Conservation (phyloP, 1,284 basidiomycete genomes). For the Ceratobasidium sp. region DNA sequence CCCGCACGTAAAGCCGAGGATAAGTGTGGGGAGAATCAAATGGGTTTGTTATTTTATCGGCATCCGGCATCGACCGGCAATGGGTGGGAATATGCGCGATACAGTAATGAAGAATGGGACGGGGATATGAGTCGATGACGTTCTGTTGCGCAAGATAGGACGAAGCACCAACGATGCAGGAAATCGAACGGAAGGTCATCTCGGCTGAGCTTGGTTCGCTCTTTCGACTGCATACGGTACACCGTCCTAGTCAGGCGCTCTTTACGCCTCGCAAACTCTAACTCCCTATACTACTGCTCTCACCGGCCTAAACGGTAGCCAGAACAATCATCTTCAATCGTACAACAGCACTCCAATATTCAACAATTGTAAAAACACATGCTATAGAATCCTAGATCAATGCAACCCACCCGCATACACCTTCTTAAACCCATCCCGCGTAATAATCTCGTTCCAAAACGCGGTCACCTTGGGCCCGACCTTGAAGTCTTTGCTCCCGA, state of each 20-base stretch:
- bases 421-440: conserved; percentile 58
- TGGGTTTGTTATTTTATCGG: conserved; percentile 25
- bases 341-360: neutral
- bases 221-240: no score
- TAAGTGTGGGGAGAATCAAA: conserved; percentile 38
- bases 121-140: neutral
- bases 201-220: neutral
- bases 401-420: conserved; percentile 51
- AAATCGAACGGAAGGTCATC: neutral
- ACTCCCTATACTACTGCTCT: neutral
- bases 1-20: conserved; percentile 1
- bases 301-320: neutral
- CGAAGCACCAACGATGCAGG: neutral
- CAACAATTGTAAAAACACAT: neutral
- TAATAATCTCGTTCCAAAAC: conserved; percentile 59
- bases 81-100: no score
- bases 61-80: no score
- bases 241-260: neutral
- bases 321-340: no score
- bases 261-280: neutral
- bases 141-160: neutral
- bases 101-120: no score
- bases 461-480: conserved; percentile 56
- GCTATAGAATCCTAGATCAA: neutral
- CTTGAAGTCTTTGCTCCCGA: conserved; percentile 44